Conservation (phyloP, 495 filamentous ascomycete genomes). For the Pseudevernia furfuracea region DNA sequence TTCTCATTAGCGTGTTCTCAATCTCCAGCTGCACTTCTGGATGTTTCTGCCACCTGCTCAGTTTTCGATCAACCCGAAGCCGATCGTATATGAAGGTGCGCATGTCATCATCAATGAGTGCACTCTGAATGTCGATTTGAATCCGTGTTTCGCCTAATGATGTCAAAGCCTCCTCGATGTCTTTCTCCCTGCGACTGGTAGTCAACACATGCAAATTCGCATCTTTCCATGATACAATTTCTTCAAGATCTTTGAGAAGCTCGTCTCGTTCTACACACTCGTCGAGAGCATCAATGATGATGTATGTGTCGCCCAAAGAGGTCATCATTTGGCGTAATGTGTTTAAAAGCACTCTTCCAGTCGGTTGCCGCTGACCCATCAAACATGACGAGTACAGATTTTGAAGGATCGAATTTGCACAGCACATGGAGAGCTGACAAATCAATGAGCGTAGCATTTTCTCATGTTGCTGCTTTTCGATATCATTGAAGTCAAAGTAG, state of each 20-base stretch:
- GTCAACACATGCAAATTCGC: constrained; percentile 26
- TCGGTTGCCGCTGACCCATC: constrained; percentile 21
- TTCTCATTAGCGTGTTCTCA: constrained; percentile 25
- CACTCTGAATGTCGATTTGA: constrained; percentile 12
- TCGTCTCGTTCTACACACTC: constrained; percentile 27
- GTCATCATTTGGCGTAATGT: constrained; percentile 1
- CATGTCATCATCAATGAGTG: constrained; percentile 29
- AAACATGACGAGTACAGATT: constrained; percentile 18
- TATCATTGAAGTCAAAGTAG: constrained; percentile 35
- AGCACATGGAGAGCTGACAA: constrained; percentile 24
- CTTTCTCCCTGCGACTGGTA: constrained; percentile 30
- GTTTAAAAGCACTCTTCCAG: background rate
- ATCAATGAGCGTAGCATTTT: constrained; percentile 31
- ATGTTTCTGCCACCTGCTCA: constrained; percentile 23
- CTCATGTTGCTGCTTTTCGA: constrained; percentile 25
- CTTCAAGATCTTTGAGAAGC: constrained; percentile 26
- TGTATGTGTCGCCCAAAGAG: constrained; percentile 9
- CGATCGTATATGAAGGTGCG: constrained; percentile 22
- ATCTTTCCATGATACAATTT: constrained; percentile 21
- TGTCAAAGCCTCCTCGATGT: constrained; percentile 23
- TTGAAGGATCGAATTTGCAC: constrained; percentile 16
- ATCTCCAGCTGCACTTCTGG: background rate
- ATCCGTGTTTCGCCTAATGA: background rate
- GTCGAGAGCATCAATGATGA: constrained; percentile 33
- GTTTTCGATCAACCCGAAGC: constrained; percentile 5